Evolutionary conservation across 1,284 basidiomycete genomes (phyloP).

Genomic region (Tilletia indica): DNA sequence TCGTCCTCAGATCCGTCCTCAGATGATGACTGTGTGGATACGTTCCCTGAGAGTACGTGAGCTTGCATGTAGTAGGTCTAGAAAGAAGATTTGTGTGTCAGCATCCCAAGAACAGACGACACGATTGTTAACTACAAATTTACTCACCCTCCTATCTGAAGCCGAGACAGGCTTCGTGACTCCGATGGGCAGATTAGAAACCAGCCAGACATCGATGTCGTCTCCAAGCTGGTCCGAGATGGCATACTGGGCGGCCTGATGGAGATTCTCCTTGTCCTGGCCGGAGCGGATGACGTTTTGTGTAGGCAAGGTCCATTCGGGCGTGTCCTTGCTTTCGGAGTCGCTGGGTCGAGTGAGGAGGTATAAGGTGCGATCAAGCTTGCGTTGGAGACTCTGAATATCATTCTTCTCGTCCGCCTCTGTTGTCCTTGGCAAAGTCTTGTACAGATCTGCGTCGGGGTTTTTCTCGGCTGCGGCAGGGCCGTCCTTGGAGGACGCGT

Average conservation of each 20-base stretch:
- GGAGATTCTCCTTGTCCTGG: slow-evolving; percentile 30
- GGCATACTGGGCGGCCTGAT: slow-evolving; percentile 34
- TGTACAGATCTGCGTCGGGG: slow-evolving; percentile 63
- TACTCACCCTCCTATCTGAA: neutral
- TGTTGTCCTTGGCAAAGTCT: slow-evolving; percentile 60
- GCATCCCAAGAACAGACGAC: neutral
- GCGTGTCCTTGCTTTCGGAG: slow-evolving; percentile 39
- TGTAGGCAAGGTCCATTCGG: slow-evolving; percentile 26
- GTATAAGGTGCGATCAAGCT: slow-evolving; percentile 80
- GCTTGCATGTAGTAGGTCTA: slow-evolving; percentile 47
- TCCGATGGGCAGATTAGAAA: slow-evolving; percentile 47
- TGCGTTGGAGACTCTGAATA: slow-evolving; percentile 73
- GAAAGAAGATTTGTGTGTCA: neutral
- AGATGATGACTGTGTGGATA: neutral
- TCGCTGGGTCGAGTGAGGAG: slow-evolving; percentile 68
- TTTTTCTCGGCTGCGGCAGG: slow-evolving; percentile 7
- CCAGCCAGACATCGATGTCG: slow-evolving; percentile 52
- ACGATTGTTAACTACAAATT: too few species aligned
- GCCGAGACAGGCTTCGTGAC: slow-evolving; percentile 22
- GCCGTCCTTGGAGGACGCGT: neutral
- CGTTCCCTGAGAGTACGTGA: slow-evolving; percentile 44
- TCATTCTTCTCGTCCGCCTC: slow-evolving; percentile 67
- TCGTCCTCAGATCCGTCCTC: neutral
- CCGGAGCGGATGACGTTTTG: slow-evolving; percentile 23
- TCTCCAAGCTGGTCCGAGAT: slow-evolving; percentile 37